Base-by-base conservation (phyloP, 495 filamentous ascomycete species). In the Penicillium malachiteum region DNA sequence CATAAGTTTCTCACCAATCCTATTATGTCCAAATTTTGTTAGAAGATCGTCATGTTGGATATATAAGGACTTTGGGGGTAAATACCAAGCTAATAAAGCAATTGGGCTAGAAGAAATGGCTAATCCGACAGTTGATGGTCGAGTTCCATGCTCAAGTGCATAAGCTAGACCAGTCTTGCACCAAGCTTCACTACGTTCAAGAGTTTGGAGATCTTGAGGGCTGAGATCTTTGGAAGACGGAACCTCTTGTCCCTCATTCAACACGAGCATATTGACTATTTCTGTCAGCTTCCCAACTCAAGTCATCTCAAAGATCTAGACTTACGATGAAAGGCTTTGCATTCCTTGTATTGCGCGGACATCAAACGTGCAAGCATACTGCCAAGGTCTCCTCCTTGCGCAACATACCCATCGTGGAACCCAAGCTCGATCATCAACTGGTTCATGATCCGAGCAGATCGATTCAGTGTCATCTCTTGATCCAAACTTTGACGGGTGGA, bases 331-430 rank as follows among this genome's bases (percentile, higher is more conserved):
- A 64, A 55, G 21, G 61, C 61, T 48, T 62, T 72, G 50, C 72
- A 76, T n/a, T 58, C 57, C 3, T 65, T 16, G 47, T 64, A 62
- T 0, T 56, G 26, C 2, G 51, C 60, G 2, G 65, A 66, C 50
- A 84, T 42, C 1, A 72, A 49, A 16, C 74, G 63, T 0, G 74
- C 69, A 18, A 86, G 37, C 11, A 69, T 57, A 51, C 73, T 72
- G 1, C 84, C 85, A 17, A 85, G 66, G 59, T 88, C 83, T 9
- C 84, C 84, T 1, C 84, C 84, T 58, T 84, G 79, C 0, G 71
- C 76, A 33, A 85, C 57, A 56, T 86, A 86, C 4, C 76, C 79
- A 11, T 64, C 55, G 3, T 63, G 66, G 47, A 86, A 83, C 0
- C 82, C 83, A 7, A 85, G 68, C 5, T 71, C 71, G 10, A 72